These are phyloP conservation scores for Monilinia laxa DNA, from an alignment of 2,329 filamentous ascomycete genomes.

Conservation along the genomic window DNA sequence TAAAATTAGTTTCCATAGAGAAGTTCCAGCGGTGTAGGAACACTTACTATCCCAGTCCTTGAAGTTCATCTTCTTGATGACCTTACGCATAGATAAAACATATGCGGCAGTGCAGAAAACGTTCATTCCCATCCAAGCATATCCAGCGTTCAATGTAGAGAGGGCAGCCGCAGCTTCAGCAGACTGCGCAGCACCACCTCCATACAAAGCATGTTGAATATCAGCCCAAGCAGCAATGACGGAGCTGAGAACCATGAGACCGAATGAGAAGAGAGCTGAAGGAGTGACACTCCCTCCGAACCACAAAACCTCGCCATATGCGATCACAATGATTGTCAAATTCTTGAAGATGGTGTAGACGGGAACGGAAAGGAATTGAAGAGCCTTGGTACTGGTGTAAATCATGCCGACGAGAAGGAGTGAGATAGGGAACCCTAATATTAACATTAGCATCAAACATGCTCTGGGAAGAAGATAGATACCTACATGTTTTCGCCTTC, in stretches of 20 bases:
- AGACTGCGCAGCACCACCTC: constrained; percentile 40
- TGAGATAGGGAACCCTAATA: constrained; percentile 89
- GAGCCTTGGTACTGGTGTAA: constrained; percentile 92
- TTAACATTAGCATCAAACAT: constrained; percentile 19
- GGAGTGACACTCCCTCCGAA: constrained; percentile 90
- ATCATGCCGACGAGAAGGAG: constrained; percentile 98
- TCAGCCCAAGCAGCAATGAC: constrained; percentile 96
- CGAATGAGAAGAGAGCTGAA: constrained; percentile 88
- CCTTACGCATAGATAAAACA: constrained; percentile 90
- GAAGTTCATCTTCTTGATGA: constrained; percentile 99
- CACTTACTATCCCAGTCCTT: constrained; percentile 98
- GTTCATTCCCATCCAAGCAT: constrained; percentile 97
- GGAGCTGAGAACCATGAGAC: constrained; percentile 93
- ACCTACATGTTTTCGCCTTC: constrained; percentile 87
- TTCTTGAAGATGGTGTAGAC: constrained; percentile 99
- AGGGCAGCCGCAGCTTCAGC: constrained; percentile 69
- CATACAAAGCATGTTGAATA: constrained; percentile 77
- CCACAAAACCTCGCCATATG: constrained; percentile 97
- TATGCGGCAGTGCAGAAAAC: constrained; percentile 93
- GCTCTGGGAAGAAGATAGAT: constrained; percentile 7
- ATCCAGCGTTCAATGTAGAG: constrained; percentile 89
- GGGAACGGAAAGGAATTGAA: constrained; percentile 94
- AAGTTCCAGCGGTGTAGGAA: background rate
- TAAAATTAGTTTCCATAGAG: constrained; percentile 38
- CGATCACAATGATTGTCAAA: constrained; percentile 96